Evolutionary conservation across 2,329 filamentous ascomycete genomes (phyloP).

Genomic region (Cephalotrichum gorgonifer): DNA sequence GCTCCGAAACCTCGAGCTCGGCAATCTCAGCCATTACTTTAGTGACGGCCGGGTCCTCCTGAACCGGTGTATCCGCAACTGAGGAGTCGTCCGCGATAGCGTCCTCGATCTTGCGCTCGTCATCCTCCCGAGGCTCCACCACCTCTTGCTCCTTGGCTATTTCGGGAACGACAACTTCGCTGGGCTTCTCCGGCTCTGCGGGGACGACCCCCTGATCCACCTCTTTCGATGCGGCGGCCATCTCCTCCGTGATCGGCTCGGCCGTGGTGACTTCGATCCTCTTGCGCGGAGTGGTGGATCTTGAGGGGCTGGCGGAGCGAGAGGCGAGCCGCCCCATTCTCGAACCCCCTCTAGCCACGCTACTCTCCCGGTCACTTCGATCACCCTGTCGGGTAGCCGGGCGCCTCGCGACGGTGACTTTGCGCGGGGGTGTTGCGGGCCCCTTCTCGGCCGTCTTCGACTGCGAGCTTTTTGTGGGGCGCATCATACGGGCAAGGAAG

Average conservation of each 20-base stretch:
- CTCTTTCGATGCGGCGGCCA: constrained; percentile 2
- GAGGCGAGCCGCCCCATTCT: constrained; percentile 12
- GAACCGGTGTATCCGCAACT: background rate
- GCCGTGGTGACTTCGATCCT: background rate
- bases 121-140: background rate
- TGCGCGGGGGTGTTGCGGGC: constrained; percentile 37
- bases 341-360: constrained; percentile 2
- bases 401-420: constrained; percentile 11
- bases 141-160: background rate
- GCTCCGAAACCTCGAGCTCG: background rate
- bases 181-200: constrained; percentile 3
- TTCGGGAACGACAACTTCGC: background rate
- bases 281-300: background rate
- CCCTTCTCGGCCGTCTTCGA: constrained; percentile 58
- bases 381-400: constrained; percentile 3
- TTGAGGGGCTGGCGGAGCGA: background rate
- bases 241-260: constrained; percentile 1
- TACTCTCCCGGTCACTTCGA: constrained; percentile 4
- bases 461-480: constrained; percentile 60
- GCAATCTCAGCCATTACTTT: background rate
- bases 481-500: constrained; percentile 75
- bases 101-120: background rate
- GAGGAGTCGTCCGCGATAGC: background rate
- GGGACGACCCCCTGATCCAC: background rate
- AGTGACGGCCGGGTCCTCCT: background rate